These are phyloP conservation scores for Neurospora intermedia DNA, from an alignment of 495 filamentous ascomycete species.

Conservation along the genomic window DNA sequence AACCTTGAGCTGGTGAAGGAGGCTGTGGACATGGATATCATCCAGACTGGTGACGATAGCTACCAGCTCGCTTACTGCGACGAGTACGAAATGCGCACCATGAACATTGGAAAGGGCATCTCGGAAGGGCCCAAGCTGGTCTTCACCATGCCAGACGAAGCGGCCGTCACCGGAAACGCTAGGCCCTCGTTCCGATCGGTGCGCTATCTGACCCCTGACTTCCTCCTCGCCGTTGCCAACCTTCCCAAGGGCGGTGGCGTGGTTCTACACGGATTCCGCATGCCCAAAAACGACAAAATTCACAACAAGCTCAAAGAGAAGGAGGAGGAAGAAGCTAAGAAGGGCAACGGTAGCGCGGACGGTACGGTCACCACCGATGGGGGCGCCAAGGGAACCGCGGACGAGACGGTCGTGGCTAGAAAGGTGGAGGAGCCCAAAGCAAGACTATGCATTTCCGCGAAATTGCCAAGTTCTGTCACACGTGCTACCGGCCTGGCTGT, in stretches of 20 bases:
- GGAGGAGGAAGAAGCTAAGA: constrained; percentile 13
- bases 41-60: constrained; percentile 44
- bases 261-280: constrained; percentile 41
- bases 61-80: constrained; percentile 75
- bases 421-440: constrained; percentile 23
- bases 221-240: constrained; percentile 54
- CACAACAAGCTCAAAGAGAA: constrained; percentile 37
- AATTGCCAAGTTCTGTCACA: constrained; percentile 31
- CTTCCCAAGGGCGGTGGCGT: constrained; percentile 35
- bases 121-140: constrained; percentile 46
- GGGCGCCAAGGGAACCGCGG: background rate
- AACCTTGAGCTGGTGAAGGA: constrained; percentile 60
- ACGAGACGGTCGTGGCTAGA: background rate
- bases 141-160: constrained; percentile 47
- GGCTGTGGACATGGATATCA: constrained; percentile 72
- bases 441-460: constrained; percentile 28
- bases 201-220: constrained; percentile 69
- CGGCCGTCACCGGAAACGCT: constrained; percentile 31
- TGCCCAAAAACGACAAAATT: constrained; percentile 23
- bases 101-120: constrained; percentile 38
- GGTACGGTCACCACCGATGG: background rate
- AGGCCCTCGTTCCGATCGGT: constrained; percentile 52
- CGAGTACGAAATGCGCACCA: constrained; percentile 56
- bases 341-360: background rate
- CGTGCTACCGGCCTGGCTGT: constrained; percentile 65